Evolutionary conservation across 2,329 filamentous ascomycete genomes (phyloP), one percentile per base, ranked within the genome.

Genomic region (Ophiostoma perfectum): DNA sequence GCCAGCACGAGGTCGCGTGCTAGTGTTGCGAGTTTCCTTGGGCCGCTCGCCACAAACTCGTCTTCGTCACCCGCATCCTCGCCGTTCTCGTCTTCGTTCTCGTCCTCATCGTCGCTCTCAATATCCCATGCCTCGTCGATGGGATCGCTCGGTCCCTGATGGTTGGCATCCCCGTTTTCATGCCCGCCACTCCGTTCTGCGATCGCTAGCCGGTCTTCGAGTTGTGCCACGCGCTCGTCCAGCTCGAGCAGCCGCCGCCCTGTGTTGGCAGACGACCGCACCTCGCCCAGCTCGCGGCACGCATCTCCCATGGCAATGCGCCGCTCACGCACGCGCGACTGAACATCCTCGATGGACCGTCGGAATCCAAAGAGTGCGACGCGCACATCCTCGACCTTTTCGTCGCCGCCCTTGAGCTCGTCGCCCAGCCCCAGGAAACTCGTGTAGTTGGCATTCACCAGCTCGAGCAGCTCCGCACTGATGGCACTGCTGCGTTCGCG

Each of bases 391-490:
- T 96, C 93, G 0, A 97, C 89, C 76, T 89, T 91, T 74, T 97
- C 94, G 75, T 96, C 93, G 7, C 96, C 96, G 2, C 93, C 93
- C 67, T 87, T 86, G 60, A 99, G 80, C 73, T 92, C 91, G 64
- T 85, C 87, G 0, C 95, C 96, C 0, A 99, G 80, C 0, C 88
- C 89, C 4, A 99, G 79, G 74, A 99, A 99, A 69, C 94, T 90
- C 64, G 92, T 90, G 77, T 99, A 98, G 78, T 99, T 96, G 66
- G 90, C 86, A 76, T 99, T 99, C 72, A 99, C 95, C 7, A 99
- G 86, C 79, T 97, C 94, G 18, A 99, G 83, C 2, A 99, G 84
- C 80, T 99, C 95, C 71, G 90, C 87, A 74, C 89, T 91, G 70
- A 99, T 88, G 27, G 89, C 84, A 73, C 91, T 86, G 73, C 89